Percentiles rank a stretch among this genome's conserved stretches.
Evolutionary conservation across 108 stramenopile species (phyloP).

Genomic region (Nitzschia palea): DNA sequence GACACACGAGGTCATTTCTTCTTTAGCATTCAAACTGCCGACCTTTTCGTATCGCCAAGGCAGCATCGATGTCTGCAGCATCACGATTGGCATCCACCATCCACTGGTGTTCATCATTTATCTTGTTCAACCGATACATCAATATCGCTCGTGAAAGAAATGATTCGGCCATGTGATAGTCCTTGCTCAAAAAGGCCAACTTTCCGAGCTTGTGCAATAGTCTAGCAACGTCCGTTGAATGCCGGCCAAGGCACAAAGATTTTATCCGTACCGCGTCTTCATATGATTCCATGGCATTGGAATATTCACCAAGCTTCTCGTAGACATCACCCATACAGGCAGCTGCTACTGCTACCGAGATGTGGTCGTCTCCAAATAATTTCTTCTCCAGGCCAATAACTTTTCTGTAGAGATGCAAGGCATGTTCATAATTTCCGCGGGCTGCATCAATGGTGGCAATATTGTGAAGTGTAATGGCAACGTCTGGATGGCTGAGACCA

Average conservation of each 20-base stretch:
- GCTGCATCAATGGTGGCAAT: slow-evolving; percentile 90
- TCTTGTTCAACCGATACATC: slow-evolving; percentile 69
- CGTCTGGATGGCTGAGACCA: slow-evolving; percentile 84
- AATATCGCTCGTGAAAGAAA: slow-evolving; percentile 57
- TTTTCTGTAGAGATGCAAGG: slow-evolving; percentile 65
- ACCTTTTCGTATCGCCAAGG: slow-evolving; percentile 44
- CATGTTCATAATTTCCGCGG: slow-evolving; percentile 68
- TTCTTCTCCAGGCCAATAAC: slow-evolving; percentile 78
- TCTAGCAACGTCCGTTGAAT: slow-evolving; percentile 72
- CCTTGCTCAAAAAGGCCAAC: slow-evolving; percentile 44
- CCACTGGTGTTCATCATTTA: slow-evolving; percentile 69
- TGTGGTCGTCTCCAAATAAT: slow-evolving; percentile 61
- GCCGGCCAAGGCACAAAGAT: slow-evolving; percentile 43
- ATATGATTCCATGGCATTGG: slow-evolving; percentile 60
- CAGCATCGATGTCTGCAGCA: slow-evolving; percentile 78
- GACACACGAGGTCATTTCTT: too few relatives aligned
- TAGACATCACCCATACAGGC: slow-evolving; percentile 86
- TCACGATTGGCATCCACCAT: slow-evolving; percentile 74
- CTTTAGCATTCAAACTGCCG: slow-evolving; percentile 20
- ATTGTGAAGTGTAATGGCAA: slow-evolving; percentile 85
- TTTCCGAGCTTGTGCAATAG: slow-evolving; percentile 82
- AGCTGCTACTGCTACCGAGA: slow-evolving; percentile 66
- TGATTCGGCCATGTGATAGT: slow-evolving; percentile 56
- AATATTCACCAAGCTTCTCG: slow-evolving; percentile 64
- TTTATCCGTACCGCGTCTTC: slow-evolving; percentile 73